phyloP scores from a whole-genome alignment of 495 filamentous ascomycete species.

The Elaphomyces granulatus region DNA sequence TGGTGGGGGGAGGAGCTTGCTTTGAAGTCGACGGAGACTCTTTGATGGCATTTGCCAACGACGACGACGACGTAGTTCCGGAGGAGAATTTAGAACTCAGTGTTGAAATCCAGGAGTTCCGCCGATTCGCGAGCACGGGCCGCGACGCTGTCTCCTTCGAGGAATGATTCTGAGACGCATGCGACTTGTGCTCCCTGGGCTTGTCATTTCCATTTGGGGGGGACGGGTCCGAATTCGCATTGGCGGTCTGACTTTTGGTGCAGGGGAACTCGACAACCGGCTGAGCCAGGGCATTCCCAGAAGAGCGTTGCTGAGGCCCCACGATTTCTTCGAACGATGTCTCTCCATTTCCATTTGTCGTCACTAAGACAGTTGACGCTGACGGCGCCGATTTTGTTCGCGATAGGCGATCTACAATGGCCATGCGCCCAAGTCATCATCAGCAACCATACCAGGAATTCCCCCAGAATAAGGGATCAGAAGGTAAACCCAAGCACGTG shows the following conservation, averaged over 20 bases:
- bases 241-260: too few relatives aligned
- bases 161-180: neutral
- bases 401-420: conserved; percentile 23
- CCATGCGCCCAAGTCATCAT: too few relatives aligned
- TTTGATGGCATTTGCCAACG: conserved; percentile 31
- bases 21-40: conserved; percentile 26
- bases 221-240: too few relatives aligned
- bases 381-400: conserved; percentile 28
- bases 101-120: conserved; percentile 81
- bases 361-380: conserved; percentile 19
- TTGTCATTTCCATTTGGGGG: conserved; percentile 1
- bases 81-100: conserved; percentile 86
- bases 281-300: too few relatives aligned
- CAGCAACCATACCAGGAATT: too few relatives aligned
- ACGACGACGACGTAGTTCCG: conserved; percentile 37
- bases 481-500: neutral
- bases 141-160: conserved; percentile 20
- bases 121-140: conserved; percentile 31
- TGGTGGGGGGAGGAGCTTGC: conserved; percentile 23
- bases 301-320: too few relatives aligned
- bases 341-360: conserved; percentile 12
- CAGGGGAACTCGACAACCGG: too few relatives aligned
- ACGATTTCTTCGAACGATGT: conserved; percentile 6
- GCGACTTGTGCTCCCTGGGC: neutral
- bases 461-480: too few relatives aligned